These are phyloP conservation scores for Fusarium acutatum DNA, from an alignment of 2,329 filamentous ascomycete species.

Conservation along the genomic window DNA sequence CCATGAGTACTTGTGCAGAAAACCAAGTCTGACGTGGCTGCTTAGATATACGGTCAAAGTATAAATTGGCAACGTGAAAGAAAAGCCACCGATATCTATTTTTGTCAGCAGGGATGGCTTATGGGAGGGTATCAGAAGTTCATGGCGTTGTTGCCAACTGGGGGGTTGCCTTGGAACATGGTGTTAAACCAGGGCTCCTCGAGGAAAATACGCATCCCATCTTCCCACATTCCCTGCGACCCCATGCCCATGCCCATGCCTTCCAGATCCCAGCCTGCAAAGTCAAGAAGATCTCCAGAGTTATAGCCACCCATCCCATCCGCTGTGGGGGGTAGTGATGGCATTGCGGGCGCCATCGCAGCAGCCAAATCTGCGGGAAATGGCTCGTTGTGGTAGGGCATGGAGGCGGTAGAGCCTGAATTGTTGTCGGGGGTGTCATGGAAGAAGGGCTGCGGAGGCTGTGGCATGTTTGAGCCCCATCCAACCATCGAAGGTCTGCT, in stretches of 20 bases:
- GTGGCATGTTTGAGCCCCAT: slow-evolving; percentile 32
- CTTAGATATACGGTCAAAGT: not conserved
- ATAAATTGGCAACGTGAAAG: not conserved
- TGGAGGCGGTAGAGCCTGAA: not conserved
- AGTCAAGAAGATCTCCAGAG: slow-evolving; percentile 30
- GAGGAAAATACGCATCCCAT: slow-evolving; percentile 48
- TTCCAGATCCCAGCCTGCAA: slow-evolving; percentile 44
- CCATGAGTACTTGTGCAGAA: not conserved
- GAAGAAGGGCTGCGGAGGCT: slow-evolving; percentile 49
- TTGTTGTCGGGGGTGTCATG: slow-evolving; percentile 42
- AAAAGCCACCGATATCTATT: not conserved
- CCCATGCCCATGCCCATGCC: slow-evolving; percentile 41
- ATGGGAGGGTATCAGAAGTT: slow-evolving; percentile 39
- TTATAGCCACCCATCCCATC: slow-evolving; percentile 19
- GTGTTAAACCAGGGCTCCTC: slow-evolving; percentile 53
- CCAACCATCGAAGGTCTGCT: slow-evolving; percentile 31
- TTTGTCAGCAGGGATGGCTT: not conserved
- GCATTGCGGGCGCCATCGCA: slow-evolving; percentile 40
- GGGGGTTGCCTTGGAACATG: slow-evolving; percentile 48
- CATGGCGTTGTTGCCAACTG: slow-evolving; percentile 45
- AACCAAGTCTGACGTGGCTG: slow-evolving; percentile 1
- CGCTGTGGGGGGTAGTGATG: slow-evolving; percentile 16
- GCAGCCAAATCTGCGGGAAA: slow-evolving; percentile 36
- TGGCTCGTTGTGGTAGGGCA: slow-evolving; percentile 23
- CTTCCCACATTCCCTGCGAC: slow-evolving; percentile 43